phyloP scores from a whole-genome alignment of 257 asterid species.

The Buddleja alternifolia region DNA sequence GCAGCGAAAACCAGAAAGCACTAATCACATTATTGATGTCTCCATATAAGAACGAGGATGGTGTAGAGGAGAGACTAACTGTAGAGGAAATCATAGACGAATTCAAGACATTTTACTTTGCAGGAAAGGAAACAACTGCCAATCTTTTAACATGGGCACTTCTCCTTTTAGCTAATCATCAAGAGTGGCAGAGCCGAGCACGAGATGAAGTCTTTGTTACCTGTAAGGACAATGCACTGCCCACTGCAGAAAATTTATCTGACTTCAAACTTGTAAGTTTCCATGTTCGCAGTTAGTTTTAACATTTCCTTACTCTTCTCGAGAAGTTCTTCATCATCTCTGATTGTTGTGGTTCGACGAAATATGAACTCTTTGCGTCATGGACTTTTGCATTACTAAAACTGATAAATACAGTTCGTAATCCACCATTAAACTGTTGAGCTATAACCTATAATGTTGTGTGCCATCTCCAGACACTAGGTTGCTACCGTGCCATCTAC shows the following conservation, averaged over 20 bases:
- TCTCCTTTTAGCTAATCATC: conserved; percentile 67
- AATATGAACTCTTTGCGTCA: neutral
- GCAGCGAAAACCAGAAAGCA: conserved; percentile 35
- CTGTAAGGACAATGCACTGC: conserved; percentile 32
- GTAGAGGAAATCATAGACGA: conserved; percentile 61
- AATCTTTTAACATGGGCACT: conserved; percentile 67
- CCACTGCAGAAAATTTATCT: conserved; percentile 36
- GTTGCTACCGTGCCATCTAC: neutral
- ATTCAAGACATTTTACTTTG: conserved; percentile 83
- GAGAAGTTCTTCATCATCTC: neutral
- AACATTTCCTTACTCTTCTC: neutral
- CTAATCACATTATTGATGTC: conserved; percentile 32
- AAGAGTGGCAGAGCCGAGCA: conserved; percentile 70
- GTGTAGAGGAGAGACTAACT: conserved; percentile 50
- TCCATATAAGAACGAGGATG: conserved; percentile 37
- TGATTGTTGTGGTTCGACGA: neutral
- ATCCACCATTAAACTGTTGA: no score
- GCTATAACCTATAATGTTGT: no score
- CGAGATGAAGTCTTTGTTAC: conserved; percentile 51
- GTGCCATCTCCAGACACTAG: neutral
- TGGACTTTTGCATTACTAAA: neutral
- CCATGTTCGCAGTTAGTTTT: neutral
- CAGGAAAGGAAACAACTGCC: conserved; percentile 80
- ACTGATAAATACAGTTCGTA: neutral
- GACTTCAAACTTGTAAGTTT: conserved; percentile 41